Conservation (phyloP, 345 rosid genomes). For the Geranium brycei region DNA sequence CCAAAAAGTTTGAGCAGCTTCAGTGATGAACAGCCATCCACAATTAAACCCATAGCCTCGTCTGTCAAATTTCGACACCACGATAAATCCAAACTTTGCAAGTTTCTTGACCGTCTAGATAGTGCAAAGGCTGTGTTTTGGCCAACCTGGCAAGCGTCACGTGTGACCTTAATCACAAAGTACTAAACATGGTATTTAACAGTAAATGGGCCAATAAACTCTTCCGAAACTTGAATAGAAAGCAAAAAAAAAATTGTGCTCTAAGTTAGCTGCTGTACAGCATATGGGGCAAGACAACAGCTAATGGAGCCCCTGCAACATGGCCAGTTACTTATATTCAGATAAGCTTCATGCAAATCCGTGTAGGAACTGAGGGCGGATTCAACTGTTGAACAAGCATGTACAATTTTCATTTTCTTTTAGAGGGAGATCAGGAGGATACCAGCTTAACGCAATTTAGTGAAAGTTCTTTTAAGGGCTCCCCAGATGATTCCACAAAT, state of each 20-base stretch:
- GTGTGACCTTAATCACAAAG: neutral
- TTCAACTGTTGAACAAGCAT: neutral
- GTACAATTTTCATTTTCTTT: neutral
- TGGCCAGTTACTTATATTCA: neutral
- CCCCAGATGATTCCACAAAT: conserved; percentile 64
- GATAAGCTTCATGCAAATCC: neutral
- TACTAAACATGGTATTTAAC: neutral
- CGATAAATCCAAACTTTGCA: conserved; percentile 59
- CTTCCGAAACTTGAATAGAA: conserved; percentile 1
- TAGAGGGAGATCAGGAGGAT: conserved; percentile 7
- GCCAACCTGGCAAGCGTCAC: conserved; percentile 36
- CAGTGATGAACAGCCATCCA: conserved; percentile 63
- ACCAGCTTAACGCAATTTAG: conserved; percentile 70
- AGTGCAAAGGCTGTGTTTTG: conserved; percentile 53
- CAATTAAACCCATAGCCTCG: conserved; percentile 62
- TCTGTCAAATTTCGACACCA: conserved; percentile 68
- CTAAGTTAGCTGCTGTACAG: neutral
- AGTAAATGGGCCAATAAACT: neutral
- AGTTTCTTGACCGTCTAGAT: conserved; percentile 33
- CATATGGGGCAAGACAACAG: neutral
- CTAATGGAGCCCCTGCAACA: too few species aligned
- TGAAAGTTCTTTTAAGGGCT: conserved; percentile 46
- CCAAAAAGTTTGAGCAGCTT: conserved; percentile 68
- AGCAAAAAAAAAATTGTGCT: neutral
- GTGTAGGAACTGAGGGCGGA: neutral